Conservation (phyloP, 768 basidiomycete species). For the Naganishia kalamii region DNA sequence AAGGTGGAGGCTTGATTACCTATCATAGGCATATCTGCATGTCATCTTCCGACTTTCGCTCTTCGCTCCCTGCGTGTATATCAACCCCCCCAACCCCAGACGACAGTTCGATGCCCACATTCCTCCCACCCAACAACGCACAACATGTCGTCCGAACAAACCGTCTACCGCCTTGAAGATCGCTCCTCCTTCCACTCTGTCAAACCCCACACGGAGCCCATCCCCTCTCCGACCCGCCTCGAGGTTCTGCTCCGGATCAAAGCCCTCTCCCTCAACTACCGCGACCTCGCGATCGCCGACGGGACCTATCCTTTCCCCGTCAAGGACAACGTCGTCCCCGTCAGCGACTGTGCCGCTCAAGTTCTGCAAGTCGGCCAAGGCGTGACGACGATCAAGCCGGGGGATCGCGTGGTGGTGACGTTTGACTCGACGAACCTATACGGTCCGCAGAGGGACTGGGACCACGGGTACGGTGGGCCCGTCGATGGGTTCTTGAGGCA, state of each 20-base stretch:
- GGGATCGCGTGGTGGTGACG: conserved; percentile 25
- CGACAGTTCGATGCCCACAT: no score
- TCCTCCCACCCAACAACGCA: background rate
- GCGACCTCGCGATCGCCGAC: conserved; percentile 6
- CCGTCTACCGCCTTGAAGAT: background rate
- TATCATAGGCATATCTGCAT: no score
- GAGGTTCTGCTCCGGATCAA: conserved; percentile 10
- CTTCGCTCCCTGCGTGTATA: no score
- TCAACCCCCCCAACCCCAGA: no score
- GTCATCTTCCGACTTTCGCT: no score
- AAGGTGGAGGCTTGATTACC: no score
- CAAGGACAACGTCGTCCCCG: conserved; percentile 21
- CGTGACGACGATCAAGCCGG: conserved; percentile 24
- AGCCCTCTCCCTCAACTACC: conserved; percentile 14
- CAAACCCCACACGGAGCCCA: background rate
- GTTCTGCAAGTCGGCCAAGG: conserved; percentile 20
- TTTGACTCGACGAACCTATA: conserved; percentile 24
- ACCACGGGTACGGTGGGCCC: background rate
- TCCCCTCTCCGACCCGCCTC: background rate
- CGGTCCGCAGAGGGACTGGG: background rate
- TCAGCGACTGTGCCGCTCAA: conserved; percentile 25
- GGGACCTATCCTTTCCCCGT: conserved; percentile 25
- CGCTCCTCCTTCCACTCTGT: background rate
- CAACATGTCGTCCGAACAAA: conserved; percentile 2
- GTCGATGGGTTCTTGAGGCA: background rate